These are phyloP conservation scores for Mycena chlorophos DNA, from an alignment of 768 basidiomycete genomes.

Conservation along the genomic window DNA sequence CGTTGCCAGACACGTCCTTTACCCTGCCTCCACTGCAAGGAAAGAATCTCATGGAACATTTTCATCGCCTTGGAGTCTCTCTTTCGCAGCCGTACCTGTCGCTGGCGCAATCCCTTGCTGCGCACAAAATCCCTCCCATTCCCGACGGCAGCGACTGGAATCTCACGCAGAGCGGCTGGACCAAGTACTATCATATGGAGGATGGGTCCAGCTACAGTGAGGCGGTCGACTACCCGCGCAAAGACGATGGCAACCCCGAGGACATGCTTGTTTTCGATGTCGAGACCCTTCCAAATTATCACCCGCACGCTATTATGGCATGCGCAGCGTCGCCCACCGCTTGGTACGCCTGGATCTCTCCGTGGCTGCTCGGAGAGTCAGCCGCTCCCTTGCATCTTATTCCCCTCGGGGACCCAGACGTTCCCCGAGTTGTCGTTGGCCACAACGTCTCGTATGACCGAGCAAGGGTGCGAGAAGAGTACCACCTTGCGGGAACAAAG, in stretches of 20 bases:
- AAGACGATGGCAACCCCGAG: constrained; percentile 63
- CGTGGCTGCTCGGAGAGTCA: constrained; percentile 77
- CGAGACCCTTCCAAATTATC: constrained; percentile 84
- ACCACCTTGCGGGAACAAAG: constrained; percentile 60
- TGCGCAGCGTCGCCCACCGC: constrained; percentile 78
- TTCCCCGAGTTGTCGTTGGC: constrained; percentile 74
- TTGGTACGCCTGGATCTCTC: constrained; percentile 97
- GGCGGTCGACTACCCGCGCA: constrained; percentile 61
- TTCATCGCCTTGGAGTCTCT: constrained; percentile 71
- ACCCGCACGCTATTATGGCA: constrained; percentile 85
- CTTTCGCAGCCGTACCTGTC: constrained; percentile 77
- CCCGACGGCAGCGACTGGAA: constrained; percentile 41
- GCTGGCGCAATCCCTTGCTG: constrained; percentile 61
- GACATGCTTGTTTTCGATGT: constrained; percentile 88
- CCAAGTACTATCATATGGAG: constrained; percentile 66
- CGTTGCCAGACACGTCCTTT: constrained; percentile 77
- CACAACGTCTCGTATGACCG: constrained; percentile 97
- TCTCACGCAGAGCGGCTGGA: constrained; percentile 74
- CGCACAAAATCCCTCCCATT: constrained; percentile 56
- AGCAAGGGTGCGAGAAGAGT: constrained; percentile 80
- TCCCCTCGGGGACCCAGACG: constrained; percentile 58
- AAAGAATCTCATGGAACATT: constrained; percentile 80
- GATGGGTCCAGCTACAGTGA: constrained; percentile 82
- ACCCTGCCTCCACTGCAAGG: constrained; percentile 86
- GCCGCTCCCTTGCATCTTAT: constrained; percentile 65